Conservation (phyloP, 179 eudicot genomes). For the Monotropa hypopitys region DNA sequence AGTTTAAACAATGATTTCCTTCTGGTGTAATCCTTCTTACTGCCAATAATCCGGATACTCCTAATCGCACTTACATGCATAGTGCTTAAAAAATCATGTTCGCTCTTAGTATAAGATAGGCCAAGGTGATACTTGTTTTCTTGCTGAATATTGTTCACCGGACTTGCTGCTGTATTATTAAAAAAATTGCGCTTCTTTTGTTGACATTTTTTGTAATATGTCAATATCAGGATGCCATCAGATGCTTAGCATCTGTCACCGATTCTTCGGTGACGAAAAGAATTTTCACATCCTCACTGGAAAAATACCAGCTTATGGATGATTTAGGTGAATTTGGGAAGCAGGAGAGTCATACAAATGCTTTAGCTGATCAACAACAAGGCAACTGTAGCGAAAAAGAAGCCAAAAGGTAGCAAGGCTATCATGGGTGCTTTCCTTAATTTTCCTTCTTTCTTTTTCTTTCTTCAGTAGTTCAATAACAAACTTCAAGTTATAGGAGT, state of each 20-base stretch:
- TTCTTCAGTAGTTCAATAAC: not conserved
- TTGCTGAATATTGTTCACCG: not conserved
- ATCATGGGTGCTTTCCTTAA: not conserved
- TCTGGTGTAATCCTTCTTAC: not conserved
- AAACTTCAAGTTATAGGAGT: not conserved
- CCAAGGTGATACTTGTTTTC: not conserved
- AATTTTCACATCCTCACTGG: constrained; percentile 44
- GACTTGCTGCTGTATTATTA: not conserved
- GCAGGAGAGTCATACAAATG: constrained; percentile 14
- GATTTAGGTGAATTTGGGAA: constrained; percentile 25
- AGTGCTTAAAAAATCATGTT: not conserved
- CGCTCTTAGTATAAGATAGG: not conserved
- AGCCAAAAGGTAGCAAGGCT: constrained; percentile 34
- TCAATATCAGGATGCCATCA: constrained; percentile 54
- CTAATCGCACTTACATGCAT: not conserved
- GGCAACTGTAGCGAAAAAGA: constrained; percentile 14
- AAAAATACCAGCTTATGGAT: constrained; percentile 33
- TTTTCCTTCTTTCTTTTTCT: not conserved
- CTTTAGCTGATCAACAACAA: constrained; percentile 21
- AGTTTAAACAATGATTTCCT: not conserved
- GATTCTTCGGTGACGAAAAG: constrained; percentile 39
- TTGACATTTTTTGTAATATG: not conserved
- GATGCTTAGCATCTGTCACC: constrained; percentile 52
- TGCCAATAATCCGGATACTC: not conserved
- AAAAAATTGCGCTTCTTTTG: not conserved